These are phyloP conservation scores for Cydonia oblonga DNA, from an alignment of 331 rosid species.

Conservation along the genomic window DNA sequence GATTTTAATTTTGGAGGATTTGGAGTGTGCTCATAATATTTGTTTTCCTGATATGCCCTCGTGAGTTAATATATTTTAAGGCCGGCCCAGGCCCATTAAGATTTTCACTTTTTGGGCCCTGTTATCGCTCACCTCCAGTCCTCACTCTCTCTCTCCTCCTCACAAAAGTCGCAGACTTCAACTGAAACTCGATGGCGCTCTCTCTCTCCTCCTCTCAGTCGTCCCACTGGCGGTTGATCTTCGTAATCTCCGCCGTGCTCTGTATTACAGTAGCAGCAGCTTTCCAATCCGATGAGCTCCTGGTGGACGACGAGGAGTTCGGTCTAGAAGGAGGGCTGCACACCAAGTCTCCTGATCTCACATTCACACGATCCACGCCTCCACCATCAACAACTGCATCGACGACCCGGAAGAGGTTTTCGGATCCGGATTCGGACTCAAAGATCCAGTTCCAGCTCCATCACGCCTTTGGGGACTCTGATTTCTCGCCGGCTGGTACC, in stretches of 20 bases:
- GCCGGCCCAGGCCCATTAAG: neutral
- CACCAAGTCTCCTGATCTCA: constrained; percentile 20
- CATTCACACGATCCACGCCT: constrained; percentile 18
- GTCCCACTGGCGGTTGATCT: neutral
- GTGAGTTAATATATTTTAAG: neutral
- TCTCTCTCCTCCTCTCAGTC: constrained; percentile 2
- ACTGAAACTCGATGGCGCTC: constrained; percentile 9
- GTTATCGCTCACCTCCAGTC: neutral
- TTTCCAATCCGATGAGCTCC: constrained; percentile 90
- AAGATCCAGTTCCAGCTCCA: constrained; percentile 79
- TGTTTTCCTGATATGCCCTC: constrained; percentile 1
- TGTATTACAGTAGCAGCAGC: constrained; percentile 32
- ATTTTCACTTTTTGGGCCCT: neutral
- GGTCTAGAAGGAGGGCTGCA: constrained; percentile 65
- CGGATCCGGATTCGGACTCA: constrained; percentile 71
- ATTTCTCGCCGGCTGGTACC: constrained; percentile 65
- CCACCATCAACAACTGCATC: constrained; percentile 10
- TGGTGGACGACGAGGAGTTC: constrained; percentile 82
- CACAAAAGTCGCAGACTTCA: neutral
- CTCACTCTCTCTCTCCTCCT: neutral
- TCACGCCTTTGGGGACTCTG: constrained; percentile 85
- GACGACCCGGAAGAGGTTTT: constrained; percentile 42
- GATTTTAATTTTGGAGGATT: neutral
- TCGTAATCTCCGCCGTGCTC: constrained; percentile 13
- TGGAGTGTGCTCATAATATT: neutral